Evolutionary conservation across 2,329 filamentous ascomycete species (phyloP), one percentile per base, ranked within the genome.

Genomic region (Fusarium verrucosum): DNA sequence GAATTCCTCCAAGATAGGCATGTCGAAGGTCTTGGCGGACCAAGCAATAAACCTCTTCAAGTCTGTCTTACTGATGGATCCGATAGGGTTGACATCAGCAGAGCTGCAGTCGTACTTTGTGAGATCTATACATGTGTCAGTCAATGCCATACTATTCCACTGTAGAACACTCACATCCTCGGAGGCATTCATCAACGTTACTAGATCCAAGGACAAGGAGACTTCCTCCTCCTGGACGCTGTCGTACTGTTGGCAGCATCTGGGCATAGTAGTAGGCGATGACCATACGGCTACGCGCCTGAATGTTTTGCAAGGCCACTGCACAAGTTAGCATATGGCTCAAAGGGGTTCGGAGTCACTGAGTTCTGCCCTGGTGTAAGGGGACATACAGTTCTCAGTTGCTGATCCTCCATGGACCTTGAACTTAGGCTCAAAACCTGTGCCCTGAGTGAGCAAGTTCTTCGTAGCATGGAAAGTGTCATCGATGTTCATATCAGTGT

Each of bases 401-500:
- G 55, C 43, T 14, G 79, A 79, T 7, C 89, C 89, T 7, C 89
- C 89, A 52, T 92, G 82, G 7, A 65, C 82, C 62, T 82, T 84
- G 82, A 76, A 78, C 38, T 69, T 72, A 4, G 76, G 74, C 16
- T 71, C 69, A 66, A 91, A 92, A 36, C 79, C 80, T 2, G 87
- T 85, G 1, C 86, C 82, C 3, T 81, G 74, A 0, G 82, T 81
- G 51, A 92, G 80, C 1, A 92, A 76, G 38, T 81, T 82, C 66
- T 84, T 86, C 47, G 43, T 62, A 10, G 50, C 62, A 19, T 84
- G 79, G 60, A 88, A 87, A 10, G 89, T 82, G 3, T 82, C 81
- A 71, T 94, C 92, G 54, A 94, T 92, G 70, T 92, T 86, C 40
- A 92, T 79, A 70, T 94, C 85, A 5, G 86, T 81, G 72, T 95